Conservation (phyloP, 495 filamentous ascomycete genomes). For the Penicillium tannophilum region DNA sequence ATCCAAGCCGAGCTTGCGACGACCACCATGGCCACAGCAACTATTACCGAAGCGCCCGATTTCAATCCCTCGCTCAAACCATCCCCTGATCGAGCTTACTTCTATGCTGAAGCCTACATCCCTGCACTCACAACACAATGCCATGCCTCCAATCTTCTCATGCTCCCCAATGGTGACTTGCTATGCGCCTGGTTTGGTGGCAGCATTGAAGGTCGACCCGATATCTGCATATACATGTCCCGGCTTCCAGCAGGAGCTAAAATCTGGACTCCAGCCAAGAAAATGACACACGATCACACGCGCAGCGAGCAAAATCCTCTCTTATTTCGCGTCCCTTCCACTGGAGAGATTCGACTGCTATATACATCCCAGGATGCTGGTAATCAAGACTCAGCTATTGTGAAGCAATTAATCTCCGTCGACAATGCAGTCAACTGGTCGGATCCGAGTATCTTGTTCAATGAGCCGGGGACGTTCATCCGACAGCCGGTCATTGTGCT, state of each 20-base stretch:
- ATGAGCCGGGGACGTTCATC: conserved; percentile 27
- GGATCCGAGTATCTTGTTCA: conserved; percentile 21
- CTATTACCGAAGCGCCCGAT: conserved; percentile 5
- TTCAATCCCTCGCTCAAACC: conserved; percentile 11
- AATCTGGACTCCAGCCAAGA: conserved; percentile 17
- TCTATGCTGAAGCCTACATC: conserved; percentile 22
- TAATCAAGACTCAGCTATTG: conserved; percentile 30
- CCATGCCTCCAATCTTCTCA: conserved; percentile 29
- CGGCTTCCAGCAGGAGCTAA: conserved; percentile 13
- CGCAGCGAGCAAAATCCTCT: conserved; percentile 32
- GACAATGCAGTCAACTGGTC: conserved; percentile 22
- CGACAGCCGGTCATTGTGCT: conserved; percentile 25
- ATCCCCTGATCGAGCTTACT: not conserved
- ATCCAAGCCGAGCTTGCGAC: not conserved
- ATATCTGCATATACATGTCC: conserved; percentile 31
- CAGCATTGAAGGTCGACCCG: conserved; percentile 30
- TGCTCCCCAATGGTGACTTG: conserved; percentile 26
- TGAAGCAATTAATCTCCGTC: conserved; percentile 20
- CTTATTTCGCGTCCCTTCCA: conserved; percentile 22
- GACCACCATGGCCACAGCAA: conserved; percentile 12
- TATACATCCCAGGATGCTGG: conserved; percentile 30
- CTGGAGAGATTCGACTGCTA: conserved; percentile 23
- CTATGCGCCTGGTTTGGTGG: conserved; percentile 32
- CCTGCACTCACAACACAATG: conserved; percentile 29
- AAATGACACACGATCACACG: conserved; percentile 27